phyloP scores from a whole-genome alignment of 768 basidiomycete species.

The Termitomyces sp. region DNA sequence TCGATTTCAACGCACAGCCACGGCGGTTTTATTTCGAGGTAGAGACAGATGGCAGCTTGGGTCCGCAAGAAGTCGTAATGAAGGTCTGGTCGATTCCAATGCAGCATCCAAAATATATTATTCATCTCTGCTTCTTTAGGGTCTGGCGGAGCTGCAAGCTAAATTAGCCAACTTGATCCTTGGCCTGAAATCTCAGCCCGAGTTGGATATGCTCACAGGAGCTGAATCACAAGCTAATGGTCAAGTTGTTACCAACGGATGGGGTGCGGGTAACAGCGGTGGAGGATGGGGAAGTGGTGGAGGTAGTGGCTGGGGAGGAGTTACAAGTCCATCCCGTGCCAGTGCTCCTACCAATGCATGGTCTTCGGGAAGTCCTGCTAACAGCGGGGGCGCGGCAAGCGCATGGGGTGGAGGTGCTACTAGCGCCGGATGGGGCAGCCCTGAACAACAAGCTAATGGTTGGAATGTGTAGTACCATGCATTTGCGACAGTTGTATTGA shows the following conservation, averaged over 20 bases:
- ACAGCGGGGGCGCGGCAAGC: conserved; percentile 17
- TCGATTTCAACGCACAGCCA: conserved; percentile 86
- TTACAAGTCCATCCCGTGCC: conserved; percentile 22
- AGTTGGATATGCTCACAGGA: conserved; percentile 46
- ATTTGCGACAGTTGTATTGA: background rate
- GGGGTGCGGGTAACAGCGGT: conserved; percentile 16
- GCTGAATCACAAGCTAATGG: conserved; percentile 32
- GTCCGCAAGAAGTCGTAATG: conserved; percentile 85
- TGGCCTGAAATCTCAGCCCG: conserved; percentile 61
- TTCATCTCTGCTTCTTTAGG: conserved; percentile 35
- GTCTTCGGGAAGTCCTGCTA: conserved; percentile 19
- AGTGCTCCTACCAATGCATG: conserved; percentile 21
- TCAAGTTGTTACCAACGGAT: conserved; percentile 16
- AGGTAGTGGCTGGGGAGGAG: conserved; percentile 19
- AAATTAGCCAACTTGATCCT: conserved; percentile 79
- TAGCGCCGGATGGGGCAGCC: conserved; percentile 45
- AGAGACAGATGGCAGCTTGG: conserved; percentile 88
- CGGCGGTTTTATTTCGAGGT: conserved; percentile 92
- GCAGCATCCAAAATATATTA: background rate
- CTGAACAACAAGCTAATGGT: conserved; percentile 44
- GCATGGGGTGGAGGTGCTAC: conserved; percentile 32
- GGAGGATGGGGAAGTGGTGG: conserved; percentile 6
- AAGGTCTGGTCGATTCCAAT: conserved; percentile 42
- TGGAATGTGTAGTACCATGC: conserved; percentile 39
- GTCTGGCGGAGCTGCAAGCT: conserved; percentile 71